A percentile compares a stretch with the other conserved stretches of the same genome.
phyloP scores from a whole-genome alignment of 2,329 filamentous ascomycete genomes.

The Diplodia intermedia region DNA sequence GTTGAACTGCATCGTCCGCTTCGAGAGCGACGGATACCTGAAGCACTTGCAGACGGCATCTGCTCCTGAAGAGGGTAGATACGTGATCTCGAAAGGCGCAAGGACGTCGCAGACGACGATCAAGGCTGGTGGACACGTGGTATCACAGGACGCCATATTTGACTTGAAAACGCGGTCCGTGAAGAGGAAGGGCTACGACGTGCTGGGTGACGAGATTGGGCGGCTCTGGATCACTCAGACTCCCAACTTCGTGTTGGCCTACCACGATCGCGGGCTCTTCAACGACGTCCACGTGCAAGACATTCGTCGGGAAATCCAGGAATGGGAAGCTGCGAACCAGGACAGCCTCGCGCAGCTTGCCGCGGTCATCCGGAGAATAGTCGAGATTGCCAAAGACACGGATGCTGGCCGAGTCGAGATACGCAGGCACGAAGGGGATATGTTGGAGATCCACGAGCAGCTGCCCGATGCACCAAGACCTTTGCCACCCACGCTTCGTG shows the following conservation, averaged over 20 bases:
- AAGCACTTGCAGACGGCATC: slow-evolving; percentile 7
- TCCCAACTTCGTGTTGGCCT: slow-evolving; percentile 60
- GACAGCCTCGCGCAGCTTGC: slow-evolving; percentile 40
- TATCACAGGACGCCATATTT: slow-evolving; percentile 57
- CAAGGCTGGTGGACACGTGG: slow-evolving; percentile 38
- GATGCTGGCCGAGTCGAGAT: slow-evolving; percentile 44
- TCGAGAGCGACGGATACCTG: slow-evolving; percentile 65
- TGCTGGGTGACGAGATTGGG: slow-evolving; percentile 52
- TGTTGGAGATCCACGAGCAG: slow-evolving; percentile 48
- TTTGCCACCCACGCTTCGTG: too few relatives aligned
- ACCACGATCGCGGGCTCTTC: slow-evolving; percentile 56
- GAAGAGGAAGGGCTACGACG: slow-evolving; percentile 42
- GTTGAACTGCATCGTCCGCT: slow-evolving; percentile 61
- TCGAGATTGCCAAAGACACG: slow-evolving; percentile 39
- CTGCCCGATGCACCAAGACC: slow-evolving; percentile 1
- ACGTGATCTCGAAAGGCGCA: too few relatives aligned
- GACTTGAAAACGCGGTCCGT: slow-evolving; percentile 60
- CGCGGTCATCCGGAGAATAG: slow-evolving; percentile 43
- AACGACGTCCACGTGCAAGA: slow-evolving; percentile 51
- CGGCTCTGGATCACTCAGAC: slow-evolving; percentile 60
- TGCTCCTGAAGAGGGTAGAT: too few relatives aligned
- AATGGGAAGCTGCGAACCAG: slow-evolving; percentile 54
- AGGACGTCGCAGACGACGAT: not conserved
- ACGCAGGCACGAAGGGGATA: slow-evolving; percentile 40
- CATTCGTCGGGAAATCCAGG: slow-evolving; percentile 45